Evolutionary conservation across 2,329 filamentous ascomycete species (phyloP), one percentile per base, ranked within the genome.

Genomic region (Acrocalymma vagum): DNA sequence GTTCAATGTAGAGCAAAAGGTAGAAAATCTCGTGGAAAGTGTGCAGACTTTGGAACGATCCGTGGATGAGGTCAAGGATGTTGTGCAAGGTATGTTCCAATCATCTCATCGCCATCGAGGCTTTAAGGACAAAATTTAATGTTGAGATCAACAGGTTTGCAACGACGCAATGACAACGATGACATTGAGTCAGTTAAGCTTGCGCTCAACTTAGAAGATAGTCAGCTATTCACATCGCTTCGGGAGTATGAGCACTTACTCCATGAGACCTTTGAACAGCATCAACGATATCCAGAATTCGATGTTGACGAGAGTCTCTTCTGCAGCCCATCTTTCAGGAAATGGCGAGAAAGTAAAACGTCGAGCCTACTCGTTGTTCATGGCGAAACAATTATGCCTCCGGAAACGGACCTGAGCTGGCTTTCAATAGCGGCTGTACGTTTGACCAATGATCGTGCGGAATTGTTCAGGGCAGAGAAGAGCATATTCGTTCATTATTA

Each of bases 351-450:
- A 28, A n/a, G 20, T 8, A 9, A 13, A 38, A 13, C 17, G 18
- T 9, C 16, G 2, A 13, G 24, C 6, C n/a, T 43, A 7, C 17
- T 38, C 13, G n/a, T 38, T 8, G 10, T 35, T 25, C 35, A 34
- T 9, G 41, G 18, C 5, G 14, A 34, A 9, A 39, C 34, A 13
- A 13, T 20, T 3, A 17, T 26, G 2, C 34, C 35, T 9, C n/a
- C 27, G 10, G 16, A 26, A 6, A 38, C 34, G n/a, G 14, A 23
- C 10, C 21, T 26, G 6, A 38, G 40, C 20, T 43, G 40, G 29
- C 13, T 38, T 3, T 44, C 40, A 11, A 26, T 35, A 5, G 24
- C 18, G 15, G 34, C 41, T 20, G 29, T 32, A 6, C 10, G 18
- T 8, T 6, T 29, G 9, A 20, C 36, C 14, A 29, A 15, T 13